These are phyloP conservation scores for Magnolia sinica DNA, from an alignment of 164 flowering plant genomes.

Conservation along the genomic window DNA sequence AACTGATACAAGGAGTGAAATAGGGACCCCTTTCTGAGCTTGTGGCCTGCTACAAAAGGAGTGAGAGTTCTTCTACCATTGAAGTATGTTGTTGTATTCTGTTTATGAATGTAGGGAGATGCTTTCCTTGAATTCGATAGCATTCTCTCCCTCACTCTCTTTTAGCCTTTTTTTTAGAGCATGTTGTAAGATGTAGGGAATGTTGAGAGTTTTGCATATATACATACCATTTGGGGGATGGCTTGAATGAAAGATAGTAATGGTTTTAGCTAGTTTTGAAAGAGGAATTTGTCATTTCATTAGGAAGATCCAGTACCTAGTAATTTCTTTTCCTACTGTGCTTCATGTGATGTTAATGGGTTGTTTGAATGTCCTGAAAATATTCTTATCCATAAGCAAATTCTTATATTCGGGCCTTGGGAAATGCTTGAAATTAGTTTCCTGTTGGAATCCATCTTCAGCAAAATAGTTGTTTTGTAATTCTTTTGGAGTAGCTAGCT, in stretches of 20 bases:
- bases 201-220: not conserved
- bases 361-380: too few species aligned
- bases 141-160: not conserved
- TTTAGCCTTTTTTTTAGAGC: not conserved
- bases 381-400: too few species aligned
- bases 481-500: too few species aligned
- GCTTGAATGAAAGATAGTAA: not conserved
- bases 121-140: not conserved
- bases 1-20: slow-evolving; percentile 85
- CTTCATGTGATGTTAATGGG: too few species aligned
- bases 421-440: too few species aligned
- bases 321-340: too few species aligned
- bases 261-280: not conserved
- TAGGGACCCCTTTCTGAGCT: slow-evolving; percentile 45
- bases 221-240: not conserved
- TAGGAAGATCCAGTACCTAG: not conserved
- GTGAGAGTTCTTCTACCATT: not conserved
- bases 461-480: too few species aligned
- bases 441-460: too few species aligned
- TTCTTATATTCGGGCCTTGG: too few species aligned
- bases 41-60: not conserved
- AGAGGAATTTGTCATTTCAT: not conserved
- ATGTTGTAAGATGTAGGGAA: not conserved
- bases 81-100: not conserved
- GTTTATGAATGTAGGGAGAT: not conserved